phyloP scores from a whole-genome alignment of 352 stramenopile species.

The Halophytophthora polymorphica region DNA sequence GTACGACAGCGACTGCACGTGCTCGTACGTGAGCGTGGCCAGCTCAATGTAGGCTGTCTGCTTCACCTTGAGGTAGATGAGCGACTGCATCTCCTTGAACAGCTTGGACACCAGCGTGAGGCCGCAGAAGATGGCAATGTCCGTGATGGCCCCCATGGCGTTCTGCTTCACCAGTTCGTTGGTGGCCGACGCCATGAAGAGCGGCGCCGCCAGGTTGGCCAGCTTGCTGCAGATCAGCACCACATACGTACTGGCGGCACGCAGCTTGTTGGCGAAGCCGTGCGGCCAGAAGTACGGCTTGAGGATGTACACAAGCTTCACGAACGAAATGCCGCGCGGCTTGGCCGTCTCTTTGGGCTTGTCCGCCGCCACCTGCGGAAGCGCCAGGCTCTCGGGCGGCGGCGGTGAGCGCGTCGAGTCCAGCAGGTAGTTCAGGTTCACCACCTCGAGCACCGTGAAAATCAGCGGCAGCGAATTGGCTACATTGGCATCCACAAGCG shows the following conservation, averaged over 20 bases:
- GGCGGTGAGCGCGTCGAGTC: constrained; percentile 43
- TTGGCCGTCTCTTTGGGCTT: constrained; percentile 23
- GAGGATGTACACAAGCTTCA: constrained; percentile 83
- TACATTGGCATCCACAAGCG: constrained; percentile 66
- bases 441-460: constrained; percentile 81
- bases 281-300: constrained; percentile 88
- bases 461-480: constrained; percentile 82
- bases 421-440: constrained; percentile 70
- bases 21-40: constrained; percentile 93
- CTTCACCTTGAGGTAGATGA: constrained; percentile 95
- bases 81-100: constrained; percentile 94
- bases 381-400: constrained; percentile 14
- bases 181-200: constrained; percentile 93
- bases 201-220: constrained; percentile 88
- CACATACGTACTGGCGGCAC: constrained; percentile 91
- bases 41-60: constrained; percentile 98
- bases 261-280: constrained; percentile 63
- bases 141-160: constrained; percentile 36
- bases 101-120: constrained; percentile 86
- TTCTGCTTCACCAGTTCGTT: constrained; percentile 86
- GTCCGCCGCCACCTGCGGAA: constrained; percentile 28
- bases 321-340: constrained; percentile 71
- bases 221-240: constrained; percentile 92
- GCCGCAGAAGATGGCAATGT: constrained; percentile 75
- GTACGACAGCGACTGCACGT: constrained; percentile 95